Evolutionary conservation across 148 eudicot genomes (phyloP), one percentile per base, ranked within the genome.

Genomic region (Rhododendron kiyosumense): DNA sequence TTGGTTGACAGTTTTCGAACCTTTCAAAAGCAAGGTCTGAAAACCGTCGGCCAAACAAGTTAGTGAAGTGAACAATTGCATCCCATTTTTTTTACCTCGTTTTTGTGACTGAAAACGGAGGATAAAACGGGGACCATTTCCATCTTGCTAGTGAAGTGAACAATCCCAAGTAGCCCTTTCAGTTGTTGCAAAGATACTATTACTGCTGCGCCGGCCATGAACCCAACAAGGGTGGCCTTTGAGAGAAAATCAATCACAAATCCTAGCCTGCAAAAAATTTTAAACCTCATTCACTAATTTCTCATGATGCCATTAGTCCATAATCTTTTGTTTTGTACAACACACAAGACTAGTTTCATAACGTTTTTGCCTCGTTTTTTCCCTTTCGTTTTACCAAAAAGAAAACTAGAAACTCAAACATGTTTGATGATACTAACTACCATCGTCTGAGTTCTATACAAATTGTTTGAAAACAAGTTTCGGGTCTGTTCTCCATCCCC

Each of bases 131-230:
- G 96, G 85, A 94, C 63, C 34, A 97, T 90, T 85, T 97, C 94
- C 98, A 94, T 97, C 85, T 92, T 90, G 94, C 20, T 85, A 20
- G 99, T 97, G 90, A 97, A 97, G 83, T 95, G 98, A 87, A 88
- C 90, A 84, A 95, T 95, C 83, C 98, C 99, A 63, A 97, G 94
- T 41, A 97, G 89, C 32, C 99, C 99, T 90, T 97, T 97, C 14
- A 97, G 89, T 85, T 97, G 99, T 83, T 97, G 99, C 84, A 97
- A 85, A 75, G 98, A 93, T 22, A 97, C 99, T 78, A 95, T 93
- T 28, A 95, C 89, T 49, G 99, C 98, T 75, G 98, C 98, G 80
- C 99, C 99, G 20, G 96, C 99, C 95, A 90, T 97, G 95, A 97
- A 97, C 76, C 99, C 99, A 6, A 93, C 87, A 41, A 97, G 90